Evolutionary conservation across 2,329 filamentous ascomycete genomes (phyloP).

Genomic region (Tolypocladium amazonense): DNA sequence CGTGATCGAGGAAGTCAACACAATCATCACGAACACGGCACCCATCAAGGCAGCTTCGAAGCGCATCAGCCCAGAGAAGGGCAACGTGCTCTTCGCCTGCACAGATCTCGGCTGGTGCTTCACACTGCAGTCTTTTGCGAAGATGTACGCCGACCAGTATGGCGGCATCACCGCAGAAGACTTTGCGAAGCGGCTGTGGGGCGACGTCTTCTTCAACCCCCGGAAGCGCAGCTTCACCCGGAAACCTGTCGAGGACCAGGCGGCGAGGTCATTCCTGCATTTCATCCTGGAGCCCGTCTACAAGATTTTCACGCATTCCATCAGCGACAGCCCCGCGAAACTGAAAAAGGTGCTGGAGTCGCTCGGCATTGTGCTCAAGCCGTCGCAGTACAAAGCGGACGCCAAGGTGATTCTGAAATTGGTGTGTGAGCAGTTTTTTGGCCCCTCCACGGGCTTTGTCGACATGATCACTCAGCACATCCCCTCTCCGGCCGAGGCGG

Average conservation of each 20-base stretch:
- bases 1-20: conserved; percentile 97
- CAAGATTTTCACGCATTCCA: conserved; percentile 91
- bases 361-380: conserved; percentile 79
- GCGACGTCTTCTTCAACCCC: conserved; percentile 93
- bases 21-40: conserved; percentile 77
- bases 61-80: conserved; percentile 87
- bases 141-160: conserved; percentile 90
- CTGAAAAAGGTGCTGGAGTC: conserved; percentile 67
- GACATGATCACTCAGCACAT: conserved; percentile 91
- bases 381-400: conserved; percentile 82
- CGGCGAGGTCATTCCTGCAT: conserved; percentile 82
- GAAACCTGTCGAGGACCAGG: conserved; percentile 69
- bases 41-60: conserved; percentile 70
- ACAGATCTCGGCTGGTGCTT: conserved; percentile 95
- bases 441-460: conserved; percentile 77
- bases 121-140: conserved; percentile 84
- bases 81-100: conserved; percentile 95
- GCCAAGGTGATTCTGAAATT: conserved; percentile 80
- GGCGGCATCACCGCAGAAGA: conserved; percentile 71
- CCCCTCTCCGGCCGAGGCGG: conserved; percentile 74
- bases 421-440: conserved; percentile 94
- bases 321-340: conserved; percentile 80
- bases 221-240: conserved; percentile 82
- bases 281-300: conserved; percentile 96
- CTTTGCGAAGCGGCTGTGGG: conserved; percentile 82